Evolutionary conservation across 164 flowering plant species (phyloP).

Genomic region (Liquidambar formosana): DNA sequence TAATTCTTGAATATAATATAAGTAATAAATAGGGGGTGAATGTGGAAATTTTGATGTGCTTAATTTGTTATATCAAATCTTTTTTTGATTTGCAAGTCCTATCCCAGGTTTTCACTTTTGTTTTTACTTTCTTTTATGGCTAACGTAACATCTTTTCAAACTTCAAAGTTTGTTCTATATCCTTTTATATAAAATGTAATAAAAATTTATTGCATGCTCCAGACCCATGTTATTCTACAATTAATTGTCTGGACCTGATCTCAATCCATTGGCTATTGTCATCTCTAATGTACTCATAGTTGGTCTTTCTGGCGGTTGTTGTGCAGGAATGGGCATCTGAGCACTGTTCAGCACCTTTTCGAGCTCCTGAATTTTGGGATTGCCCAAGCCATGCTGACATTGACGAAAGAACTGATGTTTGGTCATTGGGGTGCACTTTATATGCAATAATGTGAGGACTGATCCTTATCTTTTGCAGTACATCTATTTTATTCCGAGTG

Average conservation of each 20-base stretch:
- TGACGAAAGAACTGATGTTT: constrained; percentile 95
- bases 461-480: constrained; percentile 1
- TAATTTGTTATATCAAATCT: neutral
- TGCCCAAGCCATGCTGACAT: constrained; percentile 92
- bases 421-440: constrained; percentile 96
- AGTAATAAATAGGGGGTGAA: neutral
- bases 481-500: neutral
- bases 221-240: neutral
- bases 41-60: neutral
- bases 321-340: constrained; percentile 97
- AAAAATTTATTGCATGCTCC: neutral
- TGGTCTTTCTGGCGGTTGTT: constrained; percentile 7
- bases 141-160: neutral
- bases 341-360: constrained; percentile 92
- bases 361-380: constrained; percentile 99
- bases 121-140: neutral
- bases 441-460: constrained; percentile 87
- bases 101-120: neutral
- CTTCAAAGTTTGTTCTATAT: neutral
- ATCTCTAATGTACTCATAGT: constrained; percentile 6
- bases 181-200: neutral
- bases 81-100: neutral
- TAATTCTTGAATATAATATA: neutral
- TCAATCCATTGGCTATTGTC: neutral
- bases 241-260: neutral